Conservation (phyloP, 2,329 filamentous ascomycete species). For the Botryotinia convoluta region DNA sequence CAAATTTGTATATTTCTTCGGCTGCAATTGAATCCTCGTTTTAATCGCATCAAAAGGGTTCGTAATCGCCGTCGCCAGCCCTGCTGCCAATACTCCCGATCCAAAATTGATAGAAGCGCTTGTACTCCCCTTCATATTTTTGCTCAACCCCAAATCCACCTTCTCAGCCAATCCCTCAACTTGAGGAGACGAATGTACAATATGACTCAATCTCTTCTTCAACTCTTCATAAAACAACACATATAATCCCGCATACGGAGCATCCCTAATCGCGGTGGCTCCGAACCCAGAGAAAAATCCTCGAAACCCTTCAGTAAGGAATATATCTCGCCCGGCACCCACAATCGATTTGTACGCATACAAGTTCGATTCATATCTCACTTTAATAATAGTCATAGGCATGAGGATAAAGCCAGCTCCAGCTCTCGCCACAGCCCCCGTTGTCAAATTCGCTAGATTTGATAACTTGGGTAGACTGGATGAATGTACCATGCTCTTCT, state of each 20-base stretch:
- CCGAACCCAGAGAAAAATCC: slow-evolving; percentile 95
- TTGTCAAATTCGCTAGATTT: slow-evolving; percentile 79
- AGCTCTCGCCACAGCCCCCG: slow-evolving; percentile 79
- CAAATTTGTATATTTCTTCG: slow-evolving; percentile 78
- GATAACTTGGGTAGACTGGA: slow-evolving; percentile 79
- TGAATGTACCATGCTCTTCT: slow-evolving; percentile 44
- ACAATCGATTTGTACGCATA: slow-evolving; percentile 79
- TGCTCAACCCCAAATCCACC: not conserved
- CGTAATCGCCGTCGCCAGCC: slow-evolving; percentile 79
- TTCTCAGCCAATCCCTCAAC: slow-evolving; percentile 25
- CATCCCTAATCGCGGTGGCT: slow-evolving; percentile 87
- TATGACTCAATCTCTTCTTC: slow-evolving; percentile 57
- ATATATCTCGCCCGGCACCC: slow-evolving; percentile 72
- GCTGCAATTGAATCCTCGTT: slow-evolving; percentile 89
- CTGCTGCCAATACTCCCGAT: slow-evolving; percentile 77
- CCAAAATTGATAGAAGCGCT: slow-evolving; percentile 78
- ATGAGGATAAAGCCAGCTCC: slow-evolving; percentile 89
- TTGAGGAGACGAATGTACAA: slow-evolving; percentile 31
- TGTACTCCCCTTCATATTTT: slow-evolving; percentile 37
- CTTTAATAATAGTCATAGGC: slow-evolving; percentile 95
- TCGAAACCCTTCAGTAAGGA: slow-evolving; percentile 66
- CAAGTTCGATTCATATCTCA: slow-evolving; percentile 85
- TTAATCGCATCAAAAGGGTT: slow-evolving; percentile 98
- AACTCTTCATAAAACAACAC: slow-evolving; percentile 89
- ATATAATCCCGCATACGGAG: slow-evolving; percentile 94